Evolutionary conservation across 345 rosid genomes (phyloP).

Genomic region (Raphanus raphanistrum): DNA sequence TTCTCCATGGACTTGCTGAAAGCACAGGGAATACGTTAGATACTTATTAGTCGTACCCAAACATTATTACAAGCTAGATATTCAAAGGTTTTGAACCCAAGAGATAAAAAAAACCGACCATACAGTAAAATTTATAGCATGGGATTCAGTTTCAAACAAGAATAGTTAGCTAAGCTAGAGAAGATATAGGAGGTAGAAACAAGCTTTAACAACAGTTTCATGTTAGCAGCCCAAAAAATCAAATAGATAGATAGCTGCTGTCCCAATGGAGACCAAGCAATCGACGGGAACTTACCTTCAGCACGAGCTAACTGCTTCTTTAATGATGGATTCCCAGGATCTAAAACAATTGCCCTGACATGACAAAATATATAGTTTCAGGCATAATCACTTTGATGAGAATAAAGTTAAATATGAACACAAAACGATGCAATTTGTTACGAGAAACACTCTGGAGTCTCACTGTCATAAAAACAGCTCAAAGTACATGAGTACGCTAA

Average conservation of each 20-base stretch:
- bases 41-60: not conserved
- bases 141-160: constrained; percentile 25
- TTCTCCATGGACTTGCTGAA: constrained; percentile 79
- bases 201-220: constrained; percentile 19
- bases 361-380: constrained; percentile 18
- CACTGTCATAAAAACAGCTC: constrained; percentile 9
- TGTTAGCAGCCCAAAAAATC: constrained; percentile 2
- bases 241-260: constrained; percentile 14
- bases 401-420: constrained; percentile 16
- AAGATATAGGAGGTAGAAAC: constrained; percentile 8
- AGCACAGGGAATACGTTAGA: constrained; percentile 32
- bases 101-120: constrained; percentile 19
- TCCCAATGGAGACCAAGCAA: constrained; percentile 2
- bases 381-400: constrained; percentile 13
- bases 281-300: constrained; percentile 59
- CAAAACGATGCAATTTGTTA: constrained; percentile 13
- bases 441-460: constrained; percentile 8
- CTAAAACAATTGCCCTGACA: constrained; percentile 88
- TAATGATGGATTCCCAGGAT: constrained; percentile 76
- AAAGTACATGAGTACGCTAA: constrained; percentile 5
- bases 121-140: constrained; percentile 22
- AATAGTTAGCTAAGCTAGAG: not conserved
- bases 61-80: constrained; percentile 10
- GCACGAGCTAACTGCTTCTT: constrained; percentile 74
- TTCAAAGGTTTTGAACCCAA: constrained; percentile 14